Conservation (phyloP, 768 basidiomycete genomes). For the Macrolepiota albuminosa region DNA sequence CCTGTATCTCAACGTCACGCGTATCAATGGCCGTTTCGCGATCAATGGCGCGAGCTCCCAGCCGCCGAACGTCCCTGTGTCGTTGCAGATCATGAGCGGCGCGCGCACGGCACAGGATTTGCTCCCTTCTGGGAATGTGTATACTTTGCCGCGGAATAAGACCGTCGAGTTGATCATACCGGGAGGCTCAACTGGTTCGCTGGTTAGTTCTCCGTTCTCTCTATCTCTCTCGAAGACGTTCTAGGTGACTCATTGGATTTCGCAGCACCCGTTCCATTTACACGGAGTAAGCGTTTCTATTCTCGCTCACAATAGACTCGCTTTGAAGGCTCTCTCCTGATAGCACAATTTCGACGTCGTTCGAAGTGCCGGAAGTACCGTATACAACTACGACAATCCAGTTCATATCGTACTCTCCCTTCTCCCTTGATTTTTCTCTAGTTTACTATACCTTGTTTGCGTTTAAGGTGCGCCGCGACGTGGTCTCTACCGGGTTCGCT, state of each 20-base stretch:
- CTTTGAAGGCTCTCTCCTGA: background rate
- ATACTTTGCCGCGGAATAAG: conserved; percentile 36
- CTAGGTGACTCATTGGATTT: conserved; percentile 1
- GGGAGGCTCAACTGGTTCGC: conserved; percentile 26
- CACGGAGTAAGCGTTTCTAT: conserved; percentile 21
- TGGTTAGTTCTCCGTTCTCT: conserved; percentile 11
- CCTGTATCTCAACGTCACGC: background rate
- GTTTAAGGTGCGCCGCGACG: conserved; percentile 18
- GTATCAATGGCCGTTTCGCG: background rate
- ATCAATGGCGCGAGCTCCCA: background rate
- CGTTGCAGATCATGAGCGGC: conserved; percentile 5
- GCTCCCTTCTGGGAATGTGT: conserved; percentile 35
- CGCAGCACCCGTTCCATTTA: conserved; percentile 24
- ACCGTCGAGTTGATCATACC: conserved; percentile 42
- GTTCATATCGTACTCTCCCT: conserved; percentile 6
- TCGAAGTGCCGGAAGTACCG: conserved; percentile 23
- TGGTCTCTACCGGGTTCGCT: conserved; percentile 9
- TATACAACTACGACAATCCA: conserved; percentile 42
- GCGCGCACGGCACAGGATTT: conserved; percentile 14
- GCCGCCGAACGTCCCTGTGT: background rate
- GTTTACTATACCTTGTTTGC: too few relatives aligned
- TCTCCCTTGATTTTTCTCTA: background rate
- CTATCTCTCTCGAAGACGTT: background rate
- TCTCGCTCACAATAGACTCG: background rate
- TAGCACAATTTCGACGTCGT: conserved; percentile 35